Base-by-base conservation (phyloP, 805 yeast species). In the Yarrowia sp. region DNA sequence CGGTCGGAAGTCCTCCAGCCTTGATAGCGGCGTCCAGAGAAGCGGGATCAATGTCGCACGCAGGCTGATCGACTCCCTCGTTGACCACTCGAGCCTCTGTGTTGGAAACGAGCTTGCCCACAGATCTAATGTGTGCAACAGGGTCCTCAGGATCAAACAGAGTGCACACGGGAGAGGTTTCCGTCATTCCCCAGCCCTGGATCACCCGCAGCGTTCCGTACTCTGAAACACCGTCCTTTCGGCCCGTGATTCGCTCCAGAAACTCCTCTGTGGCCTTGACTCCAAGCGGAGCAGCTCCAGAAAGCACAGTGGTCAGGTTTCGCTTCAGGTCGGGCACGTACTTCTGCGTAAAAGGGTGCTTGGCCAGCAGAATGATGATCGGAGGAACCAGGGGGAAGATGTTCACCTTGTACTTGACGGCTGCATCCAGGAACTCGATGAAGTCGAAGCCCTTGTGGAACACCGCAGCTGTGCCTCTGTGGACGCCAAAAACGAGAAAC, bases 261-360 rank as follows among this genome's bases (percentile, higher is more conserved):
- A 36, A 33, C 41, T 33, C 59, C 18, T 35, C 44, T 1, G 44
- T 35, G 7, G 44, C 41, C 4, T 51, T 36, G 4, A 33, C 59
- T 8, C 59, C 44, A 9, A 83, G 78, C 22, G 82, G 80, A 39
- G 82, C 80, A n/a, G 85, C 82, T 59, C 81, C 80, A 12, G 66
- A 66, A 61, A 78, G 70, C 58, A 78, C 77, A 62, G 73, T 72
- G 55, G 70, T 68, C 32, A 81, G 70, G 10, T 77, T 69, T 24
- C 71, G 73, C 6, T 74, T 72, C 39, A 82, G 77, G 68, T 77
- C 74, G 67, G 76, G 63, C 71, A 72, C 46, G 67, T 69, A 72
- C 76, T 78, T 32, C 76, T 81, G 73, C 68, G 75, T 67, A 63
- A 74, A 74, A 72, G 69, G 82, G 62, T 61, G 77, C 66, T 66